Evolutionary conservation across 208 protist species (phyloP).

Genomic region (Acanthamoeba healyi): DNA sequence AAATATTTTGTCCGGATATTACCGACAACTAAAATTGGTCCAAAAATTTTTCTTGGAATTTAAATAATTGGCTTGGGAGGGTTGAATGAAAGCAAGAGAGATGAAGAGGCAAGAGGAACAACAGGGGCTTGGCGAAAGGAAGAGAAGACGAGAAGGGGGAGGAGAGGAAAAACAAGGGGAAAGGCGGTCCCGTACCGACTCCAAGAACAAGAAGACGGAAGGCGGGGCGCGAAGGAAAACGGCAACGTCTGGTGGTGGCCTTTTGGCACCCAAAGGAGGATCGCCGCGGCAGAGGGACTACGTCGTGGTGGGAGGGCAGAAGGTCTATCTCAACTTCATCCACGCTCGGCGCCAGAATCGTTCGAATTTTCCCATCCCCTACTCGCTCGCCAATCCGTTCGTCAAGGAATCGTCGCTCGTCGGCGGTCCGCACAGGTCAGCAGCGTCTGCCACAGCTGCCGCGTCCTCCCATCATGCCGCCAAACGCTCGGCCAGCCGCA

Average conservation of each 20-base stretch:
- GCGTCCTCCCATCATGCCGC: no score
- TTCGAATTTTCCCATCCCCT: background rate
- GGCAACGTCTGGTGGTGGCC: background rate
- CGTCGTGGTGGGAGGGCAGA: slow-evolving; percentile 10
- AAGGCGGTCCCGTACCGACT: background rate
- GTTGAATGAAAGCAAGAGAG: no score
- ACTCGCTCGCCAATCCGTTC: background rate
- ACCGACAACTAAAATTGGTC: no score
- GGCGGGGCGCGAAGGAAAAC: background rate
- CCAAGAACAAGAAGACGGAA: no score
- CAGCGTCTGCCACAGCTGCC: background rate
- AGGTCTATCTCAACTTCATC: slow-evolving; percentile 62
- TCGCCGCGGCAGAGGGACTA: background rate
- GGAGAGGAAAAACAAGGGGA: background rate
- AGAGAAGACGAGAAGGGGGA: background rate
- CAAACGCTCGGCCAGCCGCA: background rate
- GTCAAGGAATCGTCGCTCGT: slow-evolving; percentile 5
- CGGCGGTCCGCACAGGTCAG: background rate
- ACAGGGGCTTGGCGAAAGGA: background rate
- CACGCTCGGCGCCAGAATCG: slow-evolving; percentile 4
- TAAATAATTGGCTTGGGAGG: background rate
- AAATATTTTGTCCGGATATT: background rate
- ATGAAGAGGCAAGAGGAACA: no score
- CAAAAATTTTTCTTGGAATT: no score
- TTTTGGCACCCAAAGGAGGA: background rate